Conservation (phyloP, 2,329 filamentous ascomycete genomes). For the Periconia sp. region DNA sequence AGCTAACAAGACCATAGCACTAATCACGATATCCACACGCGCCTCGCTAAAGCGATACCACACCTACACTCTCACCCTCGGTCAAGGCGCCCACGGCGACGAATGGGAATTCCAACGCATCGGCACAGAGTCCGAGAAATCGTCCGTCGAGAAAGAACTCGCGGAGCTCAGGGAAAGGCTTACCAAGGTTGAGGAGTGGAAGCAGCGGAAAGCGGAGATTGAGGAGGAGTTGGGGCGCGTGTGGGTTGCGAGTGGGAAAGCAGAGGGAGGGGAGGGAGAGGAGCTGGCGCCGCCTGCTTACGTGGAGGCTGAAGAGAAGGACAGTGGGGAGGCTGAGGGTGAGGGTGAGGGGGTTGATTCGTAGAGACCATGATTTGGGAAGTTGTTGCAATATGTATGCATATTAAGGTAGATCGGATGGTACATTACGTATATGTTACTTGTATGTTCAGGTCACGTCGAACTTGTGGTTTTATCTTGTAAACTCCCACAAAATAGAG, state of each 20-base stretch:
- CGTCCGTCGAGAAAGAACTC: slow-evolving; percentile 88
- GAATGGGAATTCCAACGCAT: slow-evolving; percentile 94
- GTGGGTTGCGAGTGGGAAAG: slow-evolving; percentile 63
- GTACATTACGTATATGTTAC: no score
- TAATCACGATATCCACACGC: slow-evolving; percentile 94
- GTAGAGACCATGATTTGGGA: background rate
- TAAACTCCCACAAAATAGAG: no score
- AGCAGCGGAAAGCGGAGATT: slow-evolving; percentile 74
- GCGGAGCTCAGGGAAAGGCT: slow-evolving; percentile 80
- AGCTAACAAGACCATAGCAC: slow-evolving; percentile 52
- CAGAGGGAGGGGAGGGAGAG: slow-evolving; percentile 57
- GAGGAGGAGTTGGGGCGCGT: slow-evolving; percentile 74
- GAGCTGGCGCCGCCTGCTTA: slow-evolving; percentile 43
- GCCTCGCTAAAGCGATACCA: slow-evolving; percentile 96
- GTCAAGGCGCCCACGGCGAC: slow-evolving; percentile 76
- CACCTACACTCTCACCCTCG: slow-evolving; percentile 84
- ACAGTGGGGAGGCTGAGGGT: background rate
- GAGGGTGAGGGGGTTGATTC: background rate
- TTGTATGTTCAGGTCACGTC: no score
- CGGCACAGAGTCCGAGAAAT: slow-evolving; percentile 89
- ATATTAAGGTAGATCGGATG: no score
- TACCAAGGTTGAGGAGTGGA: slow-evolving; percentile 81
- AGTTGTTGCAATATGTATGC: no score
- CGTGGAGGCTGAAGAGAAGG: slow-evolving; percentile 14
- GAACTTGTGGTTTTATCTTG: no score